Conservation (phyloP, 108 stramenopile genomes). For the Ochromonas danica region DNA sequence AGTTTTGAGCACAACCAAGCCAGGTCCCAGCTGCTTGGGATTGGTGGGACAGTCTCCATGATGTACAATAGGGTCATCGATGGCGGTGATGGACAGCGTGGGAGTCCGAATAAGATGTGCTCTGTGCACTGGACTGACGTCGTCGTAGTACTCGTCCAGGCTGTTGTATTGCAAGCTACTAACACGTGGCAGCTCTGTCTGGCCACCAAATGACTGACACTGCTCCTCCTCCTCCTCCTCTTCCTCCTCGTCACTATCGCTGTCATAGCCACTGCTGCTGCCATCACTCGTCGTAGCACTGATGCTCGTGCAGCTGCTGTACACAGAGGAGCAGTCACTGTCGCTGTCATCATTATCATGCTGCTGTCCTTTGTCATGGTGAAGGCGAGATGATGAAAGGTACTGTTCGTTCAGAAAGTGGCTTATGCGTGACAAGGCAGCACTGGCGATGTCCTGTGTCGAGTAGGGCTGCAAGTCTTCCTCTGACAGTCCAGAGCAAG, state of each 20-base stretch:
- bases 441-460: too few species aligned
- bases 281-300: too few species aligned
- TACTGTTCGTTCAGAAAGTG: too few species aligned
- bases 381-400: too few species aligned
- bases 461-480: too few species aligned
- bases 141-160: slow-evolving; percentile 23
- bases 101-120: slow-evolving; percentile 21
- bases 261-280: background rate
- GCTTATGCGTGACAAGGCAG: too few species aligned
- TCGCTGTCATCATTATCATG: too few species aligned
- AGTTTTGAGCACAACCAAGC: slow-evolving; percentile 11
- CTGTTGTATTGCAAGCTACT: background rate
- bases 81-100: slow-evolving; percentile 5
- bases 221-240: background rate
- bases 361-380: too few species aligned
- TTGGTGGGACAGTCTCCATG: slow-evolving; percentile 14
- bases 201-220: background rate
- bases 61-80: slow-evolving; percentile 15
- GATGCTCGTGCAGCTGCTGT: too few species aligned
- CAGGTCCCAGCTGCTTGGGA: background rate
- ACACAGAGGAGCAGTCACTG: too few species aligned
- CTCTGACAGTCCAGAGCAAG: too few species aligned
- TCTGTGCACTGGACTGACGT: background rate
- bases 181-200: background rate
- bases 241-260: background rate